phyloP scores from a whole-genome alignment of 495 filamentous ascomycete species.

The Glarea lozoyensis region DNA sequence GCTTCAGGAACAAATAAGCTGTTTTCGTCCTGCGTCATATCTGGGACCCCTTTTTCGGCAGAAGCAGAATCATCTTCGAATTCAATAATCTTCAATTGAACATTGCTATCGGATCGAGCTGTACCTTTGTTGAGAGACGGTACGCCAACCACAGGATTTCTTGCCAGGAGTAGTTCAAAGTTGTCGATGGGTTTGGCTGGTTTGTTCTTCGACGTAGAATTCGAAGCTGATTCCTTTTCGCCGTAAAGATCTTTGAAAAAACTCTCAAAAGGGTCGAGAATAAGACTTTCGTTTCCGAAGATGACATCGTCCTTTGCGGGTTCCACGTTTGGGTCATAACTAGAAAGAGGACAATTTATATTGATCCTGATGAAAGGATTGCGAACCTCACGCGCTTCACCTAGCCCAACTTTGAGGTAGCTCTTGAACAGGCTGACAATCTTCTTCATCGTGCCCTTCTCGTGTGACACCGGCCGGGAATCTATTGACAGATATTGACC shows the following conservation, averaged over 20 bases:
- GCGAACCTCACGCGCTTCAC: slow-evolving; percentile 22
- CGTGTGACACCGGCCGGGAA: slow-evolving; percentile 59
- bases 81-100: too few species aligned
- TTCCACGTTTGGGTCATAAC: slow-evolving; percentile 85
- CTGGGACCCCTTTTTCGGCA: not conserved
- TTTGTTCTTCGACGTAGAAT: not conserved
- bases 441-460: slow-evolving; percentile 56
- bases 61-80: not conserved
- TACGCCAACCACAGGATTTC: slow-evolving; percentile 1
- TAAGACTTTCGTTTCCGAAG: slow-evolving; percentile 48
- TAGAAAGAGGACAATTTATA: slow-evolving; percentile 57
- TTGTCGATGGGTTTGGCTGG: not conserved
- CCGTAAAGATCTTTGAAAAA: slow-evolving; percentile 35
- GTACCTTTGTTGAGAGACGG: not conserved
- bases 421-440: slow-evolving; percentile 52
- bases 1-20: too few species aligned
- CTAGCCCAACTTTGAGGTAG: slow-evolving; percentile 28
- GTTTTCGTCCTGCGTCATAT: slow-evolving; percentile 2
- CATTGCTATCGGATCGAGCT: not conserved
- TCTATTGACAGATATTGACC: slow-evolving; percentile 71
- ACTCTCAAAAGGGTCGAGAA: slow-evolving; percentile 34
- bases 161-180: slow-evolving; percentile 14
- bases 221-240: not conserved
- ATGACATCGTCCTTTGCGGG: slow-evolving; percentile 84
- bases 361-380: slow-evolving; percentile 71